A percentile compares a stretch with the other conserved stretches of the same genome.
These are phyloP conservation scores for Aureobasidium leucospermi DNA, from an alignment of 2,329 filamentous ascomycete species.

Conservation along the genomic window DNA sequence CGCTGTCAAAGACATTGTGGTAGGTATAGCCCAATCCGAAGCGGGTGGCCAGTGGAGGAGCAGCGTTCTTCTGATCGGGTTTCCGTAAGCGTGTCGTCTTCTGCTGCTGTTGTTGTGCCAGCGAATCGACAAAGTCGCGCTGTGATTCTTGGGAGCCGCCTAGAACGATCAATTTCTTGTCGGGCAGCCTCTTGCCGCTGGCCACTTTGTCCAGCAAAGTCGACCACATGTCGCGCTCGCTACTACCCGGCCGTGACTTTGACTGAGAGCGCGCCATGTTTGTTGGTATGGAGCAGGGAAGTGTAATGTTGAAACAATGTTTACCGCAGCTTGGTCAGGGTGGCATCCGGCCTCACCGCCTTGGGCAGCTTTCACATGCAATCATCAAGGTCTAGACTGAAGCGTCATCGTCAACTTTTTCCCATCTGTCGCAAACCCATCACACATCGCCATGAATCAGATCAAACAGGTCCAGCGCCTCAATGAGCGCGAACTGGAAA, in stretches of 20 bases:
- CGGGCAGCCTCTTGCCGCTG: conserved; percentile 79
- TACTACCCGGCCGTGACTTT: conserved; percentile 8
- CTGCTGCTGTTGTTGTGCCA: conserved; percentile 42
- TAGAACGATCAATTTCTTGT: conserved; percentile 84
- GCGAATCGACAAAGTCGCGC: conserved; percentile 78
- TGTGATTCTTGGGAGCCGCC: conserved; percentile 79
- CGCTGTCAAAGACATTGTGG: conserved; percentile 85
- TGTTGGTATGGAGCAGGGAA: background rate
- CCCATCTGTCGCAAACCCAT: background rate
- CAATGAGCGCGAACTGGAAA: conserved; percentile 90
- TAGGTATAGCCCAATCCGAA: conserved; percentile 94
- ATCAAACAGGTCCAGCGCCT: conserved; percentile 88
- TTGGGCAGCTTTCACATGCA: background rate
- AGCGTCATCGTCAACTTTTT: conserved; percentile 10
- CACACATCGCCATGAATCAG: conserved; percentile 67
- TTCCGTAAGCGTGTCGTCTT: conserved; percentile 1
- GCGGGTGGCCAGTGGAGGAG: conserved; percentile 76
- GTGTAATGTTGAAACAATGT: background rate
- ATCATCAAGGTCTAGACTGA: conserved; percentile 7
- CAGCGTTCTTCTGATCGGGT: conserved; percentile 25
- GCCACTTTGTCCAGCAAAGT: conserved; percentile 87
- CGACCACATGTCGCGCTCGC: conserved; percentile 85
- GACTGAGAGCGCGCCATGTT: conserved; percentile 5
- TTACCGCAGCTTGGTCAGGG: background rate
- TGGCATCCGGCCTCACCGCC: background rate